phyloP scores from a whole-genome alignment of 169 alveolate genomes.

The Eimeria falciformis region DNA sequence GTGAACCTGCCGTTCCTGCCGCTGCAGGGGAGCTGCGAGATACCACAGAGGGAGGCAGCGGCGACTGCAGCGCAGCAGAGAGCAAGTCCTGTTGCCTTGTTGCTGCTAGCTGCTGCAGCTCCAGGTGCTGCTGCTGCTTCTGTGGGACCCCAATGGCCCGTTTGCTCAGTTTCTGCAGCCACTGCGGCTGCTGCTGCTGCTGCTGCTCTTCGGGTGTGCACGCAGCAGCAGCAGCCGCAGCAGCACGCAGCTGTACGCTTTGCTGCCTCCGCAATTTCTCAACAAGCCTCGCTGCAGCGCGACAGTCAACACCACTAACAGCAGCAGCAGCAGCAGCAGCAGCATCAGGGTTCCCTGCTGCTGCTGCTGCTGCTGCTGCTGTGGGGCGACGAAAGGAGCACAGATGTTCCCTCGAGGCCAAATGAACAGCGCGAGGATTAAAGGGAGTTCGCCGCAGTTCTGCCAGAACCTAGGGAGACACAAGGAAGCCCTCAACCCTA shows the following conservation, averaged over 20 bases:
- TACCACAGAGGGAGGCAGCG: background rate
- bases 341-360: background rate
- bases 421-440: constrained; percentile 37
- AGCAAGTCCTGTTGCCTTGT: constrained; percentile 1
- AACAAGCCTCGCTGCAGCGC: constrained; percentile 8
- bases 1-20: background rate
- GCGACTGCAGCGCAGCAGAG: background rate
- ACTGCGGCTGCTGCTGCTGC: constrained; percentile 30
- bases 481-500: background rate
- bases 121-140: constrained; percentile 20
- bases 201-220: background rate
- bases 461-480: background rate
- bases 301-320: background rate
- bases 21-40: background rate
- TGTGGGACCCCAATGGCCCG: constrained; percentile 4
- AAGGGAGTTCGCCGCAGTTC: constrained; percentile 41
- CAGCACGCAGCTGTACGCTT: background rate
- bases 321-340: constrained; percentile 20
- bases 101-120: background rate
- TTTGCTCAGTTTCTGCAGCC: constrained; percentile 37
- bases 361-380: background rate
- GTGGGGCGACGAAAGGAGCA: background rate
- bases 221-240: constrained; percentile 19
- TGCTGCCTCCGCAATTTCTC: constrained; percentile 19
- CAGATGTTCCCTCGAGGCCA: constrained; percentile 51